These are phyloP conservation scores for Phytophthora kernoviae DNA, from an alignment of 352 stramenopile species.

Conservation along the genomic window DNA sequence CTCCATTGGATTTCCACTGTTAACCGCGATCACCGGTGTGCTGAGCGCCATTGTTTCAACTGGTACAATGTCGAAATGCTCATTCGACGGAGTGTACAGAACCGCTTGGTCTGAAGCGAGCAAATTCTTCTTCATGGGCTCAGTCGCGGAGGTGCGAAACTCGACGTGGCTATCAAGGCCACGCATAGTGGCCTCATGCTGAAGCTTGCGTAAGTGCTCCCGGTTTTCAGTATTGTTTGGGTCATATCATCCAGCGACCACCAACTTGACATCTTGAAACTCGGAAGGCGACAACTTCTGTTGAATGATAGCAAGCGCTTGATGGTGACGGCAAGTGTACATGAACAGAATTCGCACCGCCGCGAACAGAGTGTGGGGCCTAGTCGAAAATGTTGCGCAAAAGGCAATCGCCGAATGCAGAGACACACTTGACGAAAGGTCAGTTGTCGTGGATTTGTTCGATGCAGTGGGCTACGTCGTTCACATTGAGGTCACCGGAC, in stretches of 20 bases:
- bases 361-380: not conserved
- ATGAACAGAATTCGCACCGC: not conserved
- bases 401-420: not conserved
- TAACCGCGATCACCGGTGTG: constrained; percentile 91
- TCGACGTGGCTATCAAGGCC: constrained; percentile 58
- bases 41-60: constrained; percentile 95
- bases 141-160: constrained; percentile 84
- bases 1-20: constrained; percentile 92
- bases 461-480: not conserved
- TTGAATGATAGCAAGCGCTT: constrained; percentile 17
- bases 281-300: constrained; percentile 29
- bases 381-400: not conserved
- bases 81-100: constrained; percentile 94
- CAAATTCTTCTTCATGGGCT: constrained; percentile 76
- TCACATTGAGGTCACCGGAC: no score
- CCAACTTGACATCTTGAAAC: constrained; percentile 60
- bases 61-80: constrained; percentile 98
- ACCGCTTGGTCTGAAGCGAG: constrained; percentile 78
- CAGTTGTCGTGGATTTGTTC: not conserved
- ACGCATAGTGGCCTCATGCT: constrained; percentile 54
- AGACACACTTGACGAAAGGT: not conserved
- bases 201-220: constrained; percentile 88
- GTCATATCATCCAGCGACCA: constrained; percentile 96
- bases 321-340: not conserved
- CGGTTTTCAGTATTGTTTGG: constrained; percentile 94